These are phyloP conservation scores for Colletotrichum costaricense DNA, from an alignment of 2,329 filamentous ascomycete genomes.

Conservation along the genomic window DNA sequence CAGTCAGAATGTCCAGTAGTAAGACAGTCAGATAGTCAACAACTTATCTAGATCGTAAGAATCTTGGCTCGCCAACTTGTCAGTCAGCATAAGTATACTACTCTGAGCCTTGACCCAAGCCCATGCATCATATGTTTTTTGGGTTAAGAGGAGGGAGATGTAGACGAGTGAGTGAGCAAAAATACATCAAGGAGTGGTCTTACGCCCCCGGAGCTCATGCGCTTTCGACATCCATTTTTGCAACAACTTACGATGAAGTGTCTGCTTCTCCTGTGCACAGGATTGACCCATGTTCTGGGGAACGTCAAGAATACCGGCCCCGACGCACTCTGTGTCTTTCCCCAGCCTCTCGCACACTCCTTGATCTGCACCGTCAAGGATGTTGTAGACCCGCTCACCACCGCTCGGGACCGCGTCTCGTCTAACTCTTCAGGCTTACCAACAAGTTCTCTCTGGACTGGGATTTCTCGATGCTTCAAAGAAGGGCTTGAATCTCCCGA, in stretches of 20 bases:
- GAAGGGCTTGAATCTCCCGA: neutral
- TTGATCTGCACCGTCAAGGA: neutral
- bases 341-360: neutral
- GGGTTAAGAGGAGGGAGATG: neutral
- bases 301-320: neutral
- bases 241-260: neutral
- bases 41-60: neutral
- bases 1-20: neutral
- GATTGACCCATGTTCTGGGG: neutral
- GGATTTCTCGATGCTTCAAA: neutral
- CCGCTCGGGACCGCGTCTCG: neutral
- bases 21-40: neutral
- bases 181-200: neutral
- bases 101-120: neutral
- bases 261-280: neutral
- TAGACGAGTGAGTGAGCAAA: neutral
- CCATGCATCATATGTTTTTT: neutral
- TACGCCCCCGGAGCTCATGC: neutral
- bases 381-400: neutral
- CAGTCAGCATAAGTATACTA: neutral
- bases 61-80: neutral
- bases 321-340: neutral
- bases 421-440: neutral
- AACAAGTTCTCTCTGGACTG: neutral
- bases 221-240: neutral